Evolutionary conservation across 805 yeast genomes (phyloP), one percentile per base, ranked within the genome.

Genomic region (Lipomyces spencermartinsiae): DNA sequence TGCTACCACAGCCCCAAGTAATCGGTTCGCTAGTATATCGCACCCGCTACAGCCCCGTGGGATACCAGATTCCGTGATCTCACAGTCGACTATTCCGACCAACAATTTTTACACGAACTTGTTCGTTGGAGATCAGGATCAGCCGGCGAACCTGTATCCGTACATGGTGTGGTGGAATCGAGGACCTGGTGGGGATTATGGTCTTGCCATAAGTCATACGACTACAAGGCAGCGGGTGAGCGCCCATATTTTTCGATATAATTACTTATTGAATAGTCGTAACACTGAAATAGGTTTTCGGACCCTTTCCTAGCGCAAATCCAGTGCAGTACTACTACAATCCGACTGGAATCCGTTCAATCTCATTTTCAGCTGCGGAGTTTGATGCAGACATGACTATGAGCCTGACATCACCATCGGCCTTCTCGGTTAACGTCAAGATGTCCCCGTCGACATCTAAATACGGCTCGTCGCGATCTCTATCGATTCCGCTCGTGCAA

Each of bases 51-150:
- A 53, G 60, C 73, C 73, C 3, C 22, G 22, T 19, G 62, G 70
- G 9, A 9, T 68, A 33, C 37, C 66, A 19, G 16, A 33, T 12
- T 7, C 58, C 19, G 31, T 59, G 8, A 81, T 82, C 67, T 75
- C 78, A 62, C 84, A 78, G 43, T 72, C 70, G 14, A 80, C 88
- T 1, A 82, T 84, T 68, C 87, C 88, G 75, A 92, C 97, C 29
- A 91, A 91, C 81, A 91, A 90, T 78, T 91, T 91, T 77, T 90
- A 85, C 78, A 85, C 86, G 51, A 91, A 91, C 76, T 74, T 90
- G 74, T 78, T 88, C 71, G 79, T 89, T 29, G 89, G 81, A 29
- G 78, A 77, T 61, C 92, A 87, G 77, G 78, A 82, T 31, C 80
- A 82, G 61, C 83, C 87, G 61, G 84, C 84, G 4, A 90, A 84